Base-by-base conservation (phyloP, 202 grass and related monocot species). In the Sporobolus alterniflorus region DNA sequence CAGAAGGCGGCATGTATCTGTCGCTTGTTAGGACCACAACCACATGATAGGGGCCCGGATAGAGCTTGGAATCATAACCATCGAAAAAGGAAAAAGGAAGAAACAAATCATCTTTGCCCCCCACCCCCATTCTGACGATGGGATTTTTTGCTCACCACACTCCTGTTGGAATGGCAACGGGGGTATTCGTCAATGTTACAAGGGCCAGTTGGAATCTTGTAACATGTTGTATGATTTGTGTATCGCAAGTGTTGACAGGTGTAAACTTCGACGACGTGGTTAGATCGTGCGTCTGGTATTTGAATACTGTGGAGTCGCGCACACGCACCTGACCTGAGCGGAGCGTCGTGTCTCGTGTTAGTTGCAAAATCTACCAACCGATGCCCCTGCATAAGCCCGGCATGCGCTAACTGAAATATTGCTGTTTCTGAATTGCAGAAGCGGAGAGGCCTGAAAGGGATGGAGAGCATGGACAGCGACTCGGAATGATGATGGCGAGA, bases 391-490 rank as follows among this genome's bases (percentile, higher is more conserved):
- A 32, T 68, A 47, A 52, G 18, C 67, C 44, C 36, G 33, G 32
- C 61, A 30, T 69, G 64, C 66, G 15, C 79, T 74, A 33, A 83
- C 83, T 24, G 36, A 83, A 64, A 21, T 57, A 74, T 69, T 32
- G 32, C n/a, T 60, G 48, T 46, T 3, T 62, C 11, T 82, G 26
- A 9, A 25, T 61, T 81, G 71, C 92, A 94, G 92, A 94, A 77
- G 73, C 69, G 89, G 54, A 85, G 89, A 91, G 92, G 92, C 5
- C 66, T 94, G 80, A 94, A 89, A 59, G 92, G 89, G 69, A 94
- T 94, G 92, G 89, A 94, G 62, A 91, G 80, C 89, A 94, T 94
- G 92, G 92, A 94, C 76, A 94, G 92, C 54, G 92, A 94, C 89
- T 94, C 92, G 11, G 92, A 94, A 44, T 94, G 84, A 52, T 94